Evolutionary conservation across 73 alveolate genomes (phyloP), one percentile per base, ranked within the genome.

Genomic region (Blepharisma stoltei): DNA sequence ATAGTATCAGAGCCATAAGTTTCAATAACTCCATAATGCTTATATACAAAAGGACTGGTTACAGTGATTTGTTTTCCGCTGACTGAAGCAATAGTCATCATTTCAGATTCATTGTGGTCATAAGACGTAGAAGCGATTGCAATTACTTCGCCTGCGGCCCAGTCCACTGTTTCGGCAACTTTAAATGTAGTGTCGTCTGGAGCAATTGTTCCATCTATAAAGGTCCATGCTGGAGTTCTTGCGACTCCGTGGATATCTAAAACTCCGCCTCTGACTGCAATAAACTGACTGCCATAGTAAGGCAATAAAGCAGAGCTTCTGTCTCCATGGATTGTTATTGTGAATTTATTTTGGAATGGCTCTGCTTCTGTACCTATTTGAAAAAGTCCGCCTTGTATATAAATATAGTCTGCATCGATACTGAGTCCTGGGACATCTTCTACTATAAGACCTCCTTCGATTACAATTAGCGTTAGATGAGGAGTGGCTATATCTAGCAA

Each of bases 111-210:
- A 20, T 77, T 80, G 54, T 71, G 84, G 11, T 83, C 89, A 54
- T 48, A 78, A 21, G 83, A 82, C 21, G 93, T 81, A 18, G 98
- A 85, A 6, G 95, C 95, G 20, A 93, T 71, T 9, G 85, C 94
- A 7, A 88, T 88, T 77, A 76, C 69, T 32, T 90, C 98, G 37
- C 97, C 97, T 1, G 52, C 90, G 21, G 18, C 44, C 98, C 98
- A 93, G 82, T 90, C 92, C n/a, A 85, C 93, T 5, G 45, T 53
- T 6, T 66, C 71, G 11, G 7, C n/a, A 8, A 90, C 81, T 27
- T 75, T 87, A 14, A 90, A 52, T 37, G 67, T 25, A 6, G 81
- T 78, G 70, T 43, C 88, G 23, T 91, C 95, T 47, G 81, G 68
- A 5, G 38, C 50, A 6, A 79, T 92, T 21, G 97, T 93, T 0